phyloP scores from a whole-genome alignment of 2,329 filamentous ascomycete species.

The Claviceps arundinis region DNA sequence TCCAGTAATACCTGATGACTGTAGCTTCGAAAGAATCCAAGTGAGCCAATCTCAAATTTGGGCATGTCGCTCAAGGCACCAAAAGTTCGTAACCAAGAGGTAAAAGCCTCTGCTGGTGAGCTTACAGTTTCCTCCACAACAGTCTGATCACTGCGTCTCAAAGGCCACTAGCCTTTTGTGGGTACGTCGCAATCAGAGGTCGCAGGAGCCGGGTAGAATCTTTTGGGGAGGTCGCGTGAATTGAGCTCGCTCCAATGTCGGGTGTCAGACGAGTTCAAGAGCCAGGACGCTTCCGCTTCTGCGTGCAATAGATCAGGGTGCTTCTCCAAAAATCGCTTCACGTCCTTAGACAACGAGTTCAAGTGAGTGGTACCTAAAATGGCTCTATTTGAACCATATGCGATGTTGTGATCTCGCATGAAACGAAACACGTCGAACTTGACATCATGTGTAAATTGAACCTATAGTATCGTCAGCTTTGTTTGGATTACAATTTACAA shows the following conservation, averaged over 20 bases:
- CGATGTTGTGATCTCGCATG: slow-evolving; percentile 74
- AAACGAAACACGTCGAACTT: slow-evolving; percentile 78
- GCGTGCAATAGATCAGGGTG: slow-evolving; percentile 30
- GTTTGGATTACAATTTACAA: background rate
- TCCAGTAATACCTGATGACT: slow-evolving; percentile 34
- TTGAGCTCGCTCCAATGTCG: background rate
- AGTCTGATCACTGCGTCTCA: background rate
- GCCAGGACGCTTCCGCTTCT: slow-evolving; percentile 36
- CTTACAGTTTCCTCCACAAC: slow-evolving; percentile 8
- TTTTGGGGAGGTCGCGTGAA: background rate
- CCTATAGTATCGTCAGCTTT: slow-evolving; percentile 18
- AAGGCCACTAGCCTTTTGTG: slow-evolving; percentile 4
- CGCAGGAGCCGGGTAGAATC: background rate
- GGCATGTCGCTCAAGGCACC: slow-evolving; percentile 38
- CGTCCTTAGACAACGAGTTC: slow-evolving; percentile 30
- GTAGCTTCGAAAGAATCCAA: slow-evolving; percentile 35
- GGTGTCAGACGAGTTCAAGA: slow-evolving; percentile 17
- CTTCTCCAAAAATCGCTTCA: slow-evolving; percentile 30
- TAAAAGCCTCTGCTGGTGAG: slow-evolving; percentile 16
- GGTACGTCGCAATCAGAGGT: background rate
- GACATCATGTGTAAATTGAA: slow-evolving; percentile 44
- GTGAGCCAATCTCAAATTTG: slow-evolving; percentile 40
- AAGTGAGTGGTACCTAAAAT: slow-evolving; percentile 30
- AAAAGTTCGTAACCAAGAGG: slow-evolving; percentile 22
- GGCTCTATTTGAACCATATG: slow-evolving; percentile 52